Base-by-base conservation (phyloP, 345 rosid species). In the Salix suchowensis region DNA sequence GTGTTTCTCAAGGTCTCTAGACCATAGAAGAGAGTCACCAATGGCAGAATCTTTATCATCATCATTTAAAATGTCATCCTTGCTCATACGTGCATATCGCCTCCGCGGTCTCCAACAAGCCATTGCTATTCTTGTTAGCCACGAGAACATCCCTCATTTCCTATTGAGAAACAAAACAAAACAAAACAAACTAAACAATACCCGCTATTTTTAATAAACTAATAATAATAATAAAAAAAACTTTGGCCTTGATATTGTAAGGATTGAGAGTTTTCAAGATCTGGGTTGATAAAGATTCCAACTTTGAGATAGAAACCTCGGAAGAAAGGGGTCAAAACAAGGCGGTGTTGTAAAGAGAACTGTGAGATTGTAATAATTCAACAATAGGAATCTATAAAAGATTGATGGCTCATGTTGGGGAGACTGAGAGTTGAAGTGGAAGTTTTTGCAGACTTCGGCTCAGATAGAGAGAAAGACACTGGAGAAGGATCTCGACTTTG, bases 91-190 rank as follows among this genome's bases (percentile, higher is more conserved):
- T 65, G 87, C 91, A 88, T 90, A 93, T 68, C 81, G 84, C 60
- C 93, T 79, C 74, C 89, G 78, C 71, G 96, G 97, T 85, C 88
- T 80, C 88, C 94, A 89, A 80, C 98, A 95, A 54, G 90, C 89
- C 80, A 85, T 81, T 70, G 89, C 89, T 68, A 87, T 84, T 82
- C 89, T 91, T 85, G 74, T 83, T 74, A 95, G 44, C 96, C 96
- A 91, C 77, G 94, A 89, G 77, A 86, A 82, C 98, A 95, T 93
- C 93, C 97, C 96, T 89, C 98, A 95, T 95, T 93, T 89, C 93
- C 89, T 72, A 79, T 46, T 26, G 23, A 48, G 70, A 52, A 52
- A 32, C 48, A 40, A 40, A 30, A 30, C 32, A 30, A 30, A 40
- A 30, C 30, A 32, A 75, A 24, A 67, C 40, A 52, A 52, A 30